Percentiles rank a stretch among this genome's conserved stretches.
phyloP scores from a whole-genome alignment of 257 asterid species.

The Jasminum sambac region DNA sequence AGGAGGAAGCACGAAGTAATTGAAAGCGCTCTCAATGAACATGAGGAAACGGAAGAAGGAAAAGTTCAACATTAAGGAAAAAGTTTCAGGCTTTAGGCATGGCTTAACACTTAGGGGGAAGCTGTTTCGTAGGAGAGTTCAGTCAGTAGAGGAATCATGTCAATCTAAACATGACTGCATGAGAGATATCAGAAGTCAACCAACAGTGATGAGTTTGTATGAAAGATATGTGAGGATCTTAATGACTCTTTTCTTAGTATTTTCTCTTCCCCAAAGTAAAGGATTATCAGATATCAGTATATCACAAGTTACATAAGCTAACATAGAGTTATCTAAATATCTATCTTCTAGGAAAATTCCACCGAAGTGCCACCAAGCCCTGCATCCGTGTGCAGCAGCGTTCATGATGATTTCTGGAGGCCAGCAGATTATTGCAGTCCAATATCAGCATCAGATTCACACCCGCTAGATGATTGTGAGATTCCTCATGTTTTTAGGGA shows the following conservation, averaged over 20 bases:
- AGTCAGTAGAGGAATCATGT: conserved; percentile 44
- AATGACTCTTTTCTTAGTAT: conserved; percentile 10
- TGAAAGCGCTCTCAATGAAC: conserved; percentile 59
- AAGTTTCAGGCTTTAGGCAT: conserved; percentile 79
- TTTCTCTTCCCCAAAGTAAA: conserved; percentile 8
- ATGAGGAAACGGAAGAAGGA: conserved; percentile 68
- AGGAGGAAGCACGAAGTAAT: conserved; percentile 79
- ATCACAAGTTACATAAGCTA: conserved; percentile 3
- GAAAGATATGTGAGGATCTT: conserved; percentile 67
- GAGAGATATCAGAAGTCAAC: conserved; percentile 56
- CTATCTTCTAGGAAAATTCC: conserved; percentile 64
- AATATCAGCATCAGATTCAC: conserved; percentile 56
- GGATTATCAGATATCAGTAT: conserved; percentile 11
- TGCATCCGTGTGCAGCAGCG: conserved; percentile 87
- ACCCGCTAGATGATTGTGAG: conserved; percentile 60
- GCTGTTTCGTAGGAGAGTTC: conserved; percentile 77
- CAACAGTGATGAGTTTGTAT: conserved; percentile 44
- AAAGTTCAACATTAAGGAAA: conserved; percentile 74
- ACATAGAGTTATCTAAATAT: not conserved
- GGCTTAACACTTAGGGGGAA: conserved; percentile 72
- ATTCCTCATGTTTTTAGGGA: conserved; percentile 72
- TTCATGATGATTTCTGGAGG: conserved; percentile 75
- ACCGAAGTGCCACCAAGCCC: conserved; percentile 99
- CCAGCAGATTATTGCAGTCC: conserved; percentile 67
- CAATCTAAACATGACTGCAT: conserved; percentile 39